These are phyloP conservation scores for Cajanus cajan DNA, from an alignment of 306 rosid genomes.

Conservation along the genomic window DNA sequence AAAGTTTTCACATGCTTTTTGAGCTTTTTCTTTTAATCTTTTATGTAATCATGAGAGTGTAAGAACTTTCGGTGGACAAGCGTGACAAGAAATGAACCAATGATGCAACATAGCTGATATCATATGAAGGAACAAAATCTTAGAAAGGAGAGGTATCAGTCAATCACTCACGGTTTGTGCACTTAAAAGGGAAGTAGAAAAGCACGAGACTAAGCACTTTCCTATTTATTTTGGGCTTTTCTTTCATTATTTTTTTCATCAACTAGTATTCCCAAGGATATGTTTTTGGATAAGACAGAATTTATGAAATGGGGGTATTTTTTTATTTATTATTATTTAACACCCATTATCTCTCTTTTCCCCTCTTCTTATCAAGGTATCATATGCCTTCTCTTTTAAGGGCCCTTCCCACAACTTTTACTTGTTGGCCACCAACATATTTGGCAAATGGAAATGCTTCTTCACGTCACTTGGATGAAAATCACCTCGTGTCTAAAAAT, in stretches of 20 bases:
- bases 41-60: slow-evolving; percentile 29
- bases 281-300: slow-evolving; percentile 47
- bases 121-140: slow-evolving; percentile 30
- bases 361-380: neutral
- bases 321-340: neutral
- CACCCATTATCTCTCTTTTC: neutral
- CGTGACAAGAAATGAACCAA: slow-evolving; percentile 33
- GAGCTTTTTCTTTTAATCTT: neutral
- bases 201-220: slow-evolving; percentile 36
- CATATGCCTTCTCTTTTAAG: slow-evolving; percentile 6
- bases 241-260: neutral
- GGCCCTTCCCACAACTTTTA: slow-evolving; percentile 2
- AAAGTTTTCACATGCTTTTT: slow-evolving; percentile 44
- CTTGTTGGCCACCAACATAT: slow-evolving; percentile 16
- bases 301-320: slow-evolving; percentile 27
- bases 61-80: slow-evolving; percentile 41
- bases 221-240: neutral
- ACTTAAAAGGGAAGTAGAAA: slow-evolving; percentile 33
- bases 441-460: neutral
- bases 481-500: neutral
- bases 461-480: neutral
- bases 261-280: slow-evolving; percentile 21
- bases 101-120: slow-evolving; percentile 25
- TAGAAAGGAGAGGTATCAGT: slow-evolving; percentile 31
- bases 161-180: slow-evolving; percentile 47